Conservation (phyloP, 2,329 filamentous ascomycete genomes). For the Pseudopithomyces chartarum region DNA sequence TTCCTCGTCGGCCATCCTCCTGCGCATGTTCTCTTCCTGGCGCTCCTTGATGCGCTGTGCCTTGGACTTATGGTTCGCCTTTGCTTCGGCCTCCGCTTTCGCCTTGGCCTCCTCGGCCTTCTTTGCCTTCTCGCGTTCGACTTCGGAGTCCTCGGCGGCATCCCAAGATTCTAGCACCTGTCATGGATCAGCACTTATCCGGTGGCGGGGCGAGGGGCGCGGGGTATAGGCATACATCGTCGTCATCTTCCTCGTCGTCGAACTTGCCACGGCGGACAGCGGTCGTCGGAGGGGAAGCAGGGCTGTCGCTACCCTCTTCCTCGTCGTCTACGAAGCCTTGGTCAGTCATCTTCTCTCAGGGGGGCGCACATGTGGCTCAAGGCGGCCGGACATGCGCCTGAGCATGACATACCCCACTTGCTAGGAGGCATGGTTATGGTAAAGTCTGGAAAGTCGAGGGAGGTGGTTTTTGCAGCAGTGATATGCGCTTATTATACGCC, state of each 20-base stretch:
- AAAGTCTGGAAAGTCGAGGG: background rate
- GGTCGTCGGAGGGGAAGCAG: conserved; percentile 54
- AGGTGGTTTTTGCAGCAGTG: conserved; percentile 3
- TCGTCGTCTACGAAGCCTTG: conserved; percentile 52
- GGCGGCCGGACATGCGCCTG: conserved; percentile 31
- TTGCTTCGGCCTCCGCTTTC: conserved; percentile 85
- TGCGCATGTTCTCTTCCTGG: conserved; percentile 63
- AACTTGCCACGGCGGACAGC: conserved; percentile 70
- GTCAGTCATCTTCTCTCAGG: conserved; percentile 9
- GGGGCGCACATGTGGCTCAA: conserved; percentile 13
- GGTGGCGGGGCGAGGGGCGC: conserved; percentile 20
- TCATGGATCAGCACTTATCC: conserved; percentile 23
- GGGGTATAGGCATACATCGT: conserved; percentile 65
- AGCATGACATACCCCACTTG: conserved; percentile 50
- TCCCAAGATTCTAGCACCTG: conserved; percentile 97
- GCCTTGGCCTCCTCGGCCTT: conserved; percentile 85
- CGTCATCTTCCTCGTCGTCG: conserved; percentile 87
- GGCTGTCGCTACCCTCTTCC: conserved; percentile 61
- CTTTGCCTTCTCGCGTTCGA: conserved; percentile 91
- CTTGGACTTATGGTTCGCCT: conserved; percentile 90
- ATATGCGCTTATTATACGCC: background rate
- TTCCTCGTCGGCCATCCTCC: conserved; percentile 60
- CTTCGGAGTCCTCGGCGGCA: conserved; percentile 94
- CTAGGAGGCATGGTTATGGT: conserved; percentile 43
- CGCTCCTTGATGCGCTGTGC: conserved; percentile 83